These are phyloP conservation scores for Hymenochaete sp. DNA, from an alignment of 1,284 basidiomycete genomes.

Conservation along the genomic window DNA sequence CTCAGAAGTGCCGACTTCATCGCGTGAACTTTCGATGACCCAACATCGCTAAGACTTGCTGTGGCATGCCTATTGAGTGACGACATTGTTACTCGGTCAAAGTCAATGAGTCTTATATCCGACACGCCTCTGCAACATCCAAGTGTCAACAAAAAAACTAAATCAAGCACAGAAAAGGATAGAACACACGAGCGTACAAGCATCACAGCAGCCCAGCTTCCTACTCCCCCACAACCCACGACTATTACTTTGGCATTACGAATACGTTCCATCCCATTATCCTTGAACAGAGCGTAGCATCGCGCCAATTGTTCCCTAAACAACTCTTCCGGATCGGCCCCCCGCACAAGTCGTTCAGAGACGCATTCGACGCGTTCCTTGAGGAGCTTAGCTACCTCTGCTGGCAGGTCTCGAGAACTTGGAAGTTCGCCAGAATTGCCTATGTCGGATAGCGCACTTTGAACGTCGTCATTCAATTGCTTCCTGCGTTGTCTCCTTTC, in stretches of 20 bases:
- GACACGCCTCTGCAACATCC: conserved; percentile 51
- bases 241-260: conserved; percentile 76
- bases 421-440: conserved; percentile 7
- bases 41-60: conserved; percentile 87
- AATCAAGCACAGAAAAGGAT: background rate
- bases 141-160: background rate
- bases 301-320: conserved; percentile 83
- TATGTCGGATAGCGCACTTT: conserved; percentile 18
- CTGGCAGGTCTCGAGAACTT: conserved; percentile 10
- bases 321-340: conserved; percentile 33
- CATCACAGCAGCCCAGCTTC: conserved; percentile 94
- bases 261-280: conserved; percentile 79
- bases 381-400: conserved; percentile 9
- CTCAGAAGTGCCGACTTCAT: conserved; percentile 66
- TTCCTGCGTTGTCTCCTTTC: conserved; percentile 39
- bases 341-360: conserved; percentile 9
- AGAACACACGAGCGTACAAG: conserved; percentile 73
- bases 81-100: conserved; percentile 89
- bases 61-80: conserved; percentile 93
- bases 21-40: conserved; percentile 86
- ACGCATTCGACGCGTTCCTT: conserved; percentile 7
- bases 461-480: conserved; percentile 47
- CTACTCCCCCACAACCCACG: conserved; percentile 94
- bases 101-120: conserved; percentile 72
- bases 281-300: conserved; percentile 93